These are phyloP conservation scores for Tuber aestivum DNA, from an alignment of 495 filamentous ascomycete genomes.

Conservation along the genomic window DNA sequence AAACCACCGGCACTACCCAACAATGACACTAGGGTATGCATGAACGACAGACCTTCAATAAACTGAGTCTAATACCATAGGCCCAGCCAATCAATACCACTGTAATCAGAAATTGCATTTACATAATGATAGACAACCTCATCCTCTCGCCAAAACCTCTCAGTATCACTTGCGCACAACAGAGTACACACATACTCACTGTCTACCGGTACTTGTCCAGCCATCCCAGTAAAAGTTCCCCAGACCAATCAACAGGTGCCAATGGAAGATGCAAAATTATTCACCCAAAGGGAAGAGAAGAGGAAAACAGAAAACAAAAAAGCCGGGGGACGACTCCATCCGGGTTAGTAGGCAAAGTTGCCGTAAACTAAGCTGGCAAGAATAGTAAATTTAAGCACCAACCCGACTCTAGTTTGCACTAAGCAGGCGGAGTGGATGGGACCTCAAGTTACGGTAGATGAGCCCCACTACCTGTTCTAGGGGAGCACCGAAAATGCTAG, in stretches of 20 bases:
- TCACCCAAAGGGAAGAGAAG: neutral
- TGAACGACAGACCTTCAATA: neutral
- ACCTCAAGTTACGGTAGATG: neutral
- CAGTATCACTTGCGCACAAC: neutral
- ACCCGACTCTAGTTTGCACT: neutral
- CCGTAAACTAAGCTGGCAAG: neutral
- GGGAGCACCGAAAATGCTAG: neutral
- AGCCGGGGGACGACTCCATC: neutral
- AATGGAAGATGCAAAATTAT: neutral
- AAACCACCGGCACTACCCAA: neutral
- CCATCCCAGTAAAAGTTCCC: neutral
- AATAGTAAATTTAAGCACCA: neutral
- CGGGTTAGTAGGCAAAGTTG: neutral
- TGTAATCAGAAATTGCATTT: neutral
- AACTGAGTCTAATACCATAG: neutral
- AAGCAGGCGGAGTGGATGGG: neutral
- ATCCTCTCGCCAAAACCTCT: constrained; percentile 6
- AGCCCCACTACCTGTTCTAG: neutral
- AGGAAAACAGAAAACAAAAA: neutral
- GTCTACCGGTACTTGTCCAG: neutral
- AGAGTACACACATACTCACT: neutral
- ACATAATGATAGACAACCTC: neutral
- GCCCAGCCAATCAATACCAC: neutral
- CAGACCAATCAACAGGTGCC: neutral
- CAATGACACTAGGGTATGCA: neutral